A percentile compares a stretch with the other conserved stretches of the same genome.
phyloP scores from a whole-genome alignment of 2,329 filamentous ascomycete genomes.

The Stemphylium beticola region DNA sequence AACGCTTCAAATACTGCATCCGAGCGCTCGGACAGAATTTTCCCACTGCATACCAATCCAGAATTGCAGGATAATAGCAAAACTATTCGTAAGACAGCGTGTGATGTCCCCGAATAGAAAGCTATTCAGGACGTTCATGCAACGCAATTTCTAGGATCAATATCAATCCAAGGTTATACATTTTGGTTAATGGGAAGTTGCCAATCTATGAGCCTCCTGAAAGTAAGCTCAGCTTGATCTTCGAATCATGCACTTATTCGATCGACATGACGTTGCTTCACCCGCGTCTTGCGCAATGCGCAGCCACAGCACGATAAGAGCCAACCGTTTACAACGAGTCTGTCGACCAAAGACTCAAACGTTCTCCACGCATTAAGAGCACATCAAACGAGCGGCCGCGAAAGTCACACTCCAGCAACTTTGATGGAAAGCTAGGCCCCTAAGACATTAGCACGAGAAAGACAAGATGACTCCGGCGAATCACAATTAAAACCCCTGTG shows the following conservation, averaged over 20 bases:
- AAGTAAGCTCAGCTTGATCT: not conserved
- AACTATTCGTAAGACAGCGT: too few relatives aligned
- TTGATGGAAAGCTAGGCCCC: not conserved
- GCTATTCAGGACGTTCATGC: not conserved
- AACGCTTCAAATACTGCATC: not conserved
- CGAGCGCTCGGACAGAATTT: too few relatives aligned
- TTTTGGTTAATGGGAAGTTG: not conserved
- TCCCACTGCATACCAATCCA: too few relatives aligned
- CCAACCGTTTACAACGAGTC: not conserved
- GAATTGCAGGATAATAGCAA: too few relatives aligned
- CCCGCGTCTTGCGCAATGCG: not conserved
- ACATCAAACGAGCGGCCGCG: too few relatives aligned
- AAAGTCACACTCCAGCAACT: too few relatives aligned
- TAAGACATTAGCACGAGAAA: not conserved
- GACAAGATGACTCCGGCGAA: not conserved
- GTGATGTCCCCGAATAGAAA: too few relatives aligned
- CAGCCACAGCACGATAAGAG: not conserved
- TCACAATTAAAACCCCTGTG: not conserved
- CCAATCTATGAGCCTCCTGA: too few relatives aligned
- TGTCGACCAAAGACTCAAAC: too few relatives aligned
- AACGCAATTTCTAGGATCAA: not conserved
- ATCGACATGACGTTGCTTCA: not conserved
- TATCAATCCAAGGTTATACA: not conserved
- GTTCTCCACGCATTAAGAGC: too few relatives aligned
- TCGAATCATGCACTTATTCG: not conserved